Evolutionary conservation across 345 rosid genomes (phyloP).

Genomic region (Turritis glabra): DNA sequence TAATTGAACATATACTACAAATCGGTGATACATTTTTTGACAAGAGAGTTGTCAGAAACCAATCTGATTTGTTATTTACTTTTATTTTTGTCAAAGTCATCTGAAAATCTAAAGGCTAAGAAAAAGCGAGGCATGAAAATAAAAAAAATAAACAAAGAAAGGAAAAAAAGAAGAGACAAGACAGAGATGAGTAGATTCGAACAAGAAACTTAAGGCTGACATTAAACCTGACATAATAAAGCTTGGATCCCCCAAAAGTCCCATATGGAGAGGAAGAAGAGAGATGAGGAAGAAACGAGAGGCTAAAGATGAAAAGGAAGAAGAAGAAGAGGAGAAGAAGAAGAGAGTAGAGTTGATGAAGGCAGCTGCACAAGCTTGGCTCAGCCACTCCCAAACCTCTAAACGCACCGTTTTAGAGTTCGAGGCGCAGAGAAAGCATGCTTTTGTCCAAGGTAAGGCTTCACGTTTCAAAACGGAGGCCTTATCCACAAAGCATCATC

Average conservation of each 20-base stretch:
- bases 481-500: conserved; percentile 25
- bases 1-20: background rate
- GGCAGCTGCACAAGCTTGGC: conserved; percentile 94
- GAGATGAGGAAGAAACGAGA: conserved; percentile 43
- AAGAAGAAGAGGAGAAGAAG: conserved; percentile 29
- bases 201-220: conserved; percentile 40
- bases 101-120: conserved; percentile 18
- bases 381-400: conserved; percentile 50
- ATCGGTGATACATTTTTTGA: too few species aligned
- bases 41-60: background rate
- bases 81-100: background rate
- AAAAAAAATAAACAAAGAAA: conserved; percentile 4
- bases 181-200: conserved; percentile 4
- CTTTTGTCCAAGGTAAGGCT: conserved; percentile 47
- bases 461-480: conserved; percentile 79
- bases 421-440: conserved; percentile 48
- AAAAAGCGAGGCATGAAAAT: conserved; percentile 8
- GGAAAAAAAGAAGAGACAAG: background rate
- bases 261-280: conserved; percentile 12
- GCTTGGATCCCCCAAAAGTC: background rate
- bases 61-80: background rate
- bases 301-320: conserved; percentile 40
- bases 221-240: conserved; percentile 16
- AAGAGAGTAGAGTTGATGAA: conserved; percentile 65
- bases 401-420: conserved; percentile 49